These are phyloP conservation scores for Saccharomyces hybrid DNA, from an alignment of 1,139 yeast species.

Conservation along the genomic window DNA sequence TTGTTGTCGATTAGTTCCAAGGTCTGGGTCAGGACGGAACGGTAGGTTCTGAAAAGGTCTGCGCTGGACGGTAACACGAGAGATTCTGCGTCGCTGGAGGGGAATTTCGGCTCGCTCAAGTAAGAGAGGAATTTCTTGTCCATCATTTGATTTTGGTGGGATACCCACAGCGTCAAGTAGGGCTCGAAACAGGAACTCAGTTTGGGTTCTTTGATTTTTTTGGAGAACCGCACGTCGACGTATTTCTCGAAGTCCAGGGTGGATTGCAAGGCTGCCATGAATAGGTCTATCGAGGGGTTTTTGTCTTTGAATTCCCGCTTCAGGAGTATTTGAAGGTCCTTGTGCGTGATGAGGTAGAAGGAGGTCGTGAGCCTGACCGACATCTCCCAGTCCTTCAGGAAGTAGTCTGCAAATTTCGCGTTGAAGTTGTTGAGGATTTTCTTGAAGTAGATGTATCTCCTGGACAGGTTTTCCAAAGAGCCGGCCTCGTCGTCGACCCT, in stretches of 20 bases:
- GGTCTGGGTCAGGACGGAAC: conserved; percentile 67
- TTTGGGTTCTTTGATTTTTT: conserved; percentile 34
- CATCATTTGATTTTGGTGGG: conserved; percentile 64
- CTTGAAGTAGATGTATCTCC: conserved; percentile 77
- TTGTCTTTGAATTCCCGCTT: conserved; percentile 30
- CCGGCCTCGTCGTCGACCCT: conserved; percentile 85
- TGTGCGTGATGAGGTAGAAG: conserved; percentile 63
- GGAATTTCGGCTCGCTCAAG: conserved; percentile 40
- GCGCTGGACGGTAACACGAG: conserved; percentile 76
- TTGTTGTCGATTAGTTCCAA: conserved; percentile 45
- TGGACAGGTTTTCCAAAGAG: conserved; percentile 71
- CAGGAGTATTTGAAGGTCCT: conserved; percentile 50
- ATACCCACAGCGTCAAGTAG: conserved; percentile 77
- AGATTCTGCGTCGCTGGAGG: conserved; percentile 38
- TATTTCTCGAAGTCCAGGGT: conserved; percentile 73
- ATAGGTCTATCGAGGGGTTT: conserved; percentile 40
- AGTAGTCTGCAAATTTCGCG: conserved; percentile 43
- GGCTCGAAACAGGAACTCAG: conserved; percentile 81
- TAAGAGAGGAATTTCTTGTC: conserved; percentile 56
- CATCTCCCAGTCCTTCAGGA: conserved; percentile 69
- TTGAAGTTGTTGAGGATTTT: conserved; percentile 58
- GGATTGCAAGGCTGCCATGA: conserved; percentile 53
- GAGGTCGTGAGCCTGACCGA: conserved; percentile 49
- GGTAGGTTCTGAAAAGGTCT: conserved; percentile 70
- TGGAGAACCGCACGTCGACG: conserved; percentile 49